Evolutionary conservation across 2,329 filamentous ascomycete genomes (phyloP), one percentile per base, ranked within the genome.

Genomic region (Arthrinium puccinioides): DNA sequence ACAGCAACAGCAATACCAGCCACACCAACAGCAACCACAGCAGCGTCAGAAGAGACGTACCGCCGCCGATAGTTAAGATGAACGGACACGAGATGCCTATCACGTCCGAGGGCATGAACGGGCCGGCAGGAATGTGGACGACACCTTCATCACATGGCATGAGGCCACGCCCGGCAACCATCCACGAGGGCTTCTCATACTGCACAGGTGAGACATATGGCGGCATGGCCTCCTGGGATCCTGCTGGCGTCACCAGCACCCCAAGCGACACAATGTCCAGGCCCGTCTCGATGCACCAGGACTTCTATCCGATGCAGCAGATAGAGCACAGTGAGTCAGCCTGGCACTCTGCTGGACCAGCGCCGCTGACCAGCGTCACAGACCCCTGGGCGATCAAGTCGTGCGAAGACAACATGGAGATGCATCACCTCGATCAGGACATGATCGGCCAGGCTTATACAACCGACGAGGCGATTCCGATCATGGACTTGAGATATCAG

Each of bases 371-470:
- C 27, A 32, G 26, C 19, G 37, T 43, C 36, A 38, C 54, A 66
- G 67, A 62, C 45, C 53, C 58, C 15, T 74, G 76, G 76, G 61
- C 63, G 34, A 63, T 72, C 25, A 79, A 80, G 54, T 59, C 71
- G 13, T 74, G 67, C 44, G 75, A 78, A 35, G 75, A 79, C 37
- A 66, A 59, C 37, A 60, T 76, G 32, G 75, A 79, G 23, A 62
- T 79, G 34, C 68, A 73, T 16, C 61, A 60, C 32, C 54, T 80
- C 36, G 75, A 80, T 26, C 57, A 64, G 10, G 77, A 81, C 24
- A 72, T 77, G 63, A 79, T 82, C 46, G 75, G 75, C 34, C 76
- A 80, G 51, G 74, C 75, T 6, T 79, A 73, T 55, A 76, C 75
- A 6, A 67, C 74, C 5, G 78, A 82, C 45, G 78, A 82, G 44